These are phyloP conservation scores for Lavandula angustifolia DNA, from an alignment of 257 asterid species.

Conservation along the genomic window DNA sequence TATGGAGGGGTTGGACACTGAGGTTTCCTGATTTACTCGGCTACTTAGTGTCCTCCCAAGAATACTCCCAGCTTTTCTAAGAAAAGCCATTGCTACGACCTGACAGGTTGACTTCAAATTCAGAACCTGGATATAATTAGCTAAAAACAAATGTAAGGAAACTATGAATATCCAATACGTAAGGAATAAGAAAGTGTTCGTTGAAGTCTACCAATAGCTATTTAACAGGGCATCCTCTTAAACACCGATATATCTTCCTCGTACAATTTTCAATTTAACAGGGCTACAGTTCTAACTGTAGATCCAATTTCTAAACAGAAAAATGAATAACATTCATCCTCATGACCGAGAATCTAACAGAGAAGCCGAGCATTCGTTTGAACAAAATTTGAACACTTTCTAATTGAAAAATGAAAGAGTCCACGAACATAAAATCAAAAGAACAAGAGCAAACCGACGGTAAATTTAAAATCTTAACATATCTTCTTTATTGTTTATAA, in stretches of 20 bases:
- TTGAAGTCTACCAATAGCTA: not conserved
- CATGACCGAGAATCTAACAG: not conserved
- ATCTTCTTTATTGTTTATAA: too few species aligned
- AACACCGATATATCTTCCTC: not conserved
- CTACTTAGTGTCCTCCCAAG: constrained; percentile 49
- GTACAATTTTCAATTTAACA: not conserved
- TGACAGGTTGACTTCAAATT: constrained; percentile 10
- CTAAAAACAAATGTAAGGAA: not conserved
- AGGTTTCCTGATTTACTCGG: constrained; percentile 43
- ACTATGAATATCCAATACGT: not conserved
- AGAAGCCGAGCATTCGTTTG: not conserved
- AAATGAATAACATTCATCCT: not conserved
- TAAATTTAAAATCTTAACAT: too few species aligned
- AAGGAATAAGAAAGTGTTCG: not conserved
- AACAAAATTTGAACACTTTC: not conserved
- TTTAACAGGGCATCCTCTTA: not conserved
- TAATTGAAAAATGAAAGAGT: not conserved
- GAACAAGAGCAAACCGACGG: not conserved
- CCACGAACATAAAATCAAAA: not conserved
- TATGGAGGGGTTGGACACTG: constrained; percentile 57
- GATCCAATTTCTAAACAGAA: not conserved
- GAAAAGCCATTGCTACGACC: constrained; percentile 64
- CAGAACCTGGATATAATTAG: not conserved
- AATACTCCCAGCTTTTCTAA: constrained; percentile 63
- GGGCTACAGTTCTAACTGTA: not conserved